Evolutionary conservation across 768 basidiomycete species (phyloP).

Genomic region (Chalciporus chontae): DNA sequence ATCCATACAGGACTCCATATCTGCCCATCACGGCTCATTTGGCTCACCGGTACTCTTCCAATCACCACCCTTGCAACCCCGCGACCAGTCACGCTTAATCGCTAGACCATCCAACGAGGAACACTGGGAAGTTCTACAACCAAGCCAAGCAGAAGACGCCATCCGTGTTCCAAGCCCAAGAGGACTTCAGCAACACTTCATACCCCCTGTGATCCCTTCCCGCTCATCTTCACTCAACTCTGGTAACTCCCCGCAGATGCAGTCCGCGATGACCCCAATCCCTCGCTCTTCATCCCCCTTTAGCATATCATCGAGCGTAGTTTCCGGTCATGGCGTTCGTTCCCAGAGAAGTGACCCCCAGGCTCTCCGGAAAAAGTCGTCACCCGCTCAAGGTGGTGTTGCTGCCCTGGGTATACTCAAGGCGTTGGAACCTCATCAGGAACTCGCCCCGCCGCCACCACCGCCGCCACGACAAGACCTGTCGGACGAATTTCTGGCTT

Average conservation of each 20-base stretch:
- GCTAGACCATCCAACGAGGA: constrained; percentile 37
- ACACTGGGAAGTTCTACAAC: constrained; percentile 42
- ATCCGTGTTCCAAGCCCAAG: constrained; percentile 20
- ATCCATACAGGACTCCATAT: constrained; percentile 20
- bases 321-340: constrained; percentile 15
- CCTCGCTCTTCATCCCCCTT: constrained; percentile 48
- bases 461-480: constrained; percentile 14
- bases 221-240: constrained; percentile 52
- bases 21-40: constrained; percentile 22
- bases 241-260: constrained; percentile 37
- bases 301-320: constrained; percentile 30
- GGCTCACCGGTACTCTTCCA: neutral
- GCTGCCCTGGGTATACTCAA: constrained; percentile 54
- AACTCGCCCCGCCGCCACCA: constrained; percentile 6
- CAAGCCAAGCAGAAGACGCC: constrained; percentile 25
- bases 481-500: constrained; percentile 30
- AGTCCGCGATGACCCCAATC: constrained; percentile 18
- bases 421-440: constrained; percentile 55
- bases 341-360: constrained; percentile 21
- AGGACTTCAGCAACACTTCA: constrained; percentile 24
- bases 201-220: constrained; percentile 36
- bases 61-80: constrained; percentile 3
- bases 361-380: constrained; percentile 27
- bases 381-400: constrained; percentile 28
- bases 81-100: constrained; percentile 30